Conservation (phyloP, 306 rosid genomes). For the Oemleria cerasiformis region DNA sequence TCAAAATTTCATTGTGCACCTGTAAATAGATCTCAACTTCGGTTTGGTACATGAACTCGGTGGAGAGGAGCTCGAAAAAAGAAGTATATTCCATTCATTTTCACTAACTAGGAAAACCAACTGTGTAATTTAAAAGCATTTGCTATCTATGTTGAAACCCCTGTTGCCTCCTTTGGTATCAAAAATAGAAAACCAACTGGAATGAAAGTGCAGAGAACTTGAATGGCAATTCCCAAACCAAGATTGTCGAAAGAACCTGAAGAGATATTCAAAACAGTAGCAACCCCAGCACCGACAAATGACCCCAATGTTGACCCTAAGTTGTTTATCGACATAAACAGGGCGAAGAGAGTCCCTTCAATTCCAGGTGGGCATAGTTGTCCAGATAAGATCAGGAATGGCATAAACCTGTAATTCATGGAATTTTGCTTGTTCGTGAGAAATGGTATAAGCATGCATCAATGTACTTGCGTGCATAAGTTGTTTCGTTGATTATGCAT, state of each 20-base stretch:
- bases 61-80: neutral
- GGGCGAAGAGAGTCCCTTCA: slow-evolving; percentile 88
- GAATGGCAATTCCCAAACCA: slow-evolving; percentile 53
- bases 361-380: slow-evolving; percentile 89
- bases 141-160: slow-evolving; percentile 49
- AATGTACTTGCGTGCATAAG: neutral
- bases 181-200: slow-evolving; percentile 72
- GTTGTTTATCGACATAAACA: slow-evolving; percentile 87
- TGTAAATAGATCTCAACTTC: slow-evolving; percentile 25
- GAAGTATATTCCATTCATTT: neutral
- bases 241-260: slow-evolving; percentile 85
- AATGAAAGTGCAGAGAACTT: slow-evolving; percentile 58
- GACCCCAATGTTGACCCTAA: slow-evolving; percentile 68
- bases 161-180: slow-evolving; percentile 86
- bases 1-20: slow-evolving; percentile 22
- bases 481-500: neutral
- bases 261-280: slow-evolving; percentile 62
- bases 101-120: neutral
- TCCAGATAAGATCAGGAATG: slow-evolving; percentile 80
- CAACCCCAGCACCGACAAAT: slow-evolving; percentile 68
- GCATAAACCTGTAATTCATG: slow-evolving; percentile 74
- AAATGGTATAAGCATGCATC: neutral
- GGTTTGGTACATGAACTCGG: neutral
- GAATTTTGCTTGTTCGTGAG: neutral
- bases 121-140: neutral